Evolutionary conservation across 139 green algal species (phyloP), one percentile per base, ranked within the genome.

Genomic region (Edaphochlamys debaryana): DNA sequence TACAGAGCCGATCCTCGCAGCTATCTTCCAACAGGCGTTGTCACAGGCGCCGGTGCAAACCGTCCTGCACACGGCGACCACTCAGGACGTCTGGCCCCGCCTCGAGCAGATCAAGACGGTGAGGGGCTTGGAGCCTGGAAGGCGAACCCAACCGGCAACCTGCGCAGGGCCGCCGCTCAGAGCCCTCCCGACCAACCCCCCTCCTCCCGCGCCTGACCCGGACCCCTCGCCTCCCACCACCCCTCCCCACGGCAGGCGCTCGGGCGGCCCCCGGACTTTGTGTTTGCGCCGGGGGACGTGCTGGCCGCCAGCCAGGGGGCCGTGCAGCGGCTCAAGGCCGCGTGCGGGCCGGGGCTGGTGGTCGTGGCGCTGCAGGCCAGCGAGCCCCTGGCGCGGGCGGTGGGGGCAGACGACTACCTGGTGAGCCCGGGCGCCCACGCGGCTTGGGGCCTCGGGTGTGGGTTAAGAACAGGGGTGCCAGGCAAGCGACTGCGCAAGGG

Each of bases 71-170:
- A 20, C 56, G 3, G 60, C 75, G 1, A 30, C 30, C 3, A 25
- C n/a, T 0, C 30, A 42, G 2, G 75, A 81, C 15, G 30, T 81
- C 40, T 71, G 62, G 41, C 3, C 38, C 20, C 37, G 63, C 4
- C 3, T 81, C 30, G 75, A 81, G 75, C 60, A 81, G 32, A 32
- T 81, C 2, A 71, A 71, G 40, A 72, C 45, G 75, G 75, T 81
- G 29, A 41, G 54, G 25, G 5, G 56, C 17, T n/a, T n/a, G n/a
- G n/a, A n/a, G n/a, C n/a, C n/a, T n/a, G n/a, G n/a, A n/a, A n/a
- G n/a, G n/a, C n/a, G n/a, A n/a, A n/a, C n/a, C n/a, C n/a, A n/a
- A n/a, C n/a, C n/a, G n/a, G n/a, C n/a, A n/a, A n/a, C n/a, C n/a
- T n/a, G n/a, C n/a, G n/a, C n/a, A n/a, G n/a, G n/a, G n/a, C n/a